Conservation (phyloP, 345 rosid genomes). For the Camelina hispida region DNA sequence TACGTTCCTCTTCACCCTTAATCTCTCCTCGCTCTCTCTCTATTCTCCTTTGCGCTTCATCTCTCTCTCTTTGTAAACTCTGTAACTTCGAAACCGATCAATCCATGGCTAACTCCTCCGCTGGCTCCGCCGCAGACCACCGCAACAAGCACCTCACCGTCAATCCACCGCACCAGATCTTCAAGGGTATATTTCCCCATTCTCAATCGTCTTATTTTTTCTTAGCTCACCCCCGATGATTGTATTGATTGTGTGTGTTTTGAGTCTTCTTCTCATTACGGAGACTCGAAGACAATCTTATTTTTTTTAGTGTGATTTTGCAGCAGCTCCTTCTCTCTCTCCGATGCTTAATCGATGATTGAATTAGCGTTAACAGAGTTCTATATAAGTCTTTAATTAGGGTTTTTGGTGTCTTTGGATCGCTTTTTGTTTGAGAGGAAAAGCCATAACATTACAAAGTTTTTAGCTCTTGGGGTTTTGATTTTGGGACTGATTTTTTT, state of each 20-base stretch:
- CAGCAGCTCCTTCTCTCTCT: neutral
- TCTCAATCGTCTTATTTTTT: neutral
- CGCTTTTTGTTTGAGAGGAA: neutral
- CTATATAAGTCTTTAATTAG: conserved; percentile 20
- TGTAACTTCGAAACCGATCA: conserved; percentile 49
- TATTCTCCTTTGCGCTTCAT: conserved; percentile 19
- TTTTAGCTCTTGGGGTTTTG: conserved; percentile 26
- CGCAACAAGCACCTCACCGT: conserved; percentile 58
- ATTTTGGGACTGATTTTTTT: conserved; percentile 16
- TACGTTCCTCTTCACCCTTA: conserved; percentile 42
- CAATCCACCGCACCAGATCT: conserved; percentile 76
- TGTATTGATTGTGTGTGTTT: neutral
- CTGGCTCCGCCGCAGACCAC: conserved; percentile 50
- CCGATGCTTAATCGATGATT: conserved; percentile 12
- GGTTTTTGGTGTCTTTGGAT: conserved; percentile 32
- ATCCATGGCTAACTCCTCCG: conserved; percentile 72
- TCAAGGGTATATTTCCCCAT: conserved; percentile 59
- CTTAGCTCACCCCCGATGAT: neutral
- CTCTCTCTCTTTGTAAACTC: conserved; percentile 26
- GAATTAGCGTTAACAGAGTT: neutral
- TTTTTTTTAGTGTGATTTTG: neutral
- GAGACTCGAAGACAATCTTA: conserved; percentile 27
- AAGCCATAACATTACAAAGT: neutral
- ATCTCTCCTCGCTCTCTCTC: conserved; percentile 30
- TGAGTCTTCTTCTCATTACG: conserved; percentile 23